Percentiles rank a stretch among this genome's conserved stretches.
phyloP scores from a whole-genome alignment of 2,329 filamentous ascomycete species.

The Hypomyces rosellus region DNA sequence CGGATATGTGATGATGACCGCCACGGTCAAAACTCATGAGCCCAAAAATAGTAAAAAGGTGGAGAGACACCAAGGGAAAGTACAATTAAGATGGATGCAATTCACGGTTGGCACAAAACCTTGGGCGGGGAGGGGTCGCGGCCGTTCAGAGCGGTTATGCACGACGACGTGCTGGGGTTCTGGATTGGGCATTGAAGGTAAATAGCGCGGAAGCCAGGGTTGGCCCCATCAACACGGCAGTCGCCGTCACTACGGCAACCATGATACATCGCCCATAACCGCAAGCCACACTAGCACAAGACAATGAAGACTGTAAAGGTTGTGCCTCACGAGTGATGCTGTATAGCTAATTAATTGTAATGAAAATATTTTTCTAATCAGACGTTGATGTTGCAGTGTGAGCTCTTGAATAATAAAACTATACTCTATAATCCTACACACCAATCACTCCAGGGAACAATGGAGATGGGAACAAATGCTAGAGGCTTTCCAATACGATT shows the following conservation, averaged over 20 bases:
- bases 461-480: too few species aligned
- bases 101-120: background rate
- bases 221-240: background rate
- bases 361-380: too few species aligned
- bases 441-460: too few species aligned
- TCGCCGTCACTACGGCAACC: constrained; percentile 8
- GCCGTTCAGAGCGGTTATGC: constrained; percentile 2
- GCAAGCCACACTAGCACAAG: background rate
- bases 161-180: constrained; percentile 2
- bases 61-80: background rate
- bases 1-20: too few species aligned
- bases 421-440: too few species aligned
- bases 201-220: constrained; percentile 3
- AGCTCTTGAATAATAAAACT: too few species aligned
- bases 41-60: background rate
- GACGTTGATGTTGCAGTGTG: too few species aligned
- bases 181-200: background rate
- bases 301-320: too few species aligned
- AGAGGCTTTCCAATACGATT: too few species aligned
- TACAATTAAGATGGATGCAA: background rate
- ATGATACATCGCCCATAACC: background rate
- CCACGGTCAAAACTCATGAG: background rate
- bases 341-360: too few species aligned
- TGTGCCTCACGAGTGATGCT: too few species aligned
- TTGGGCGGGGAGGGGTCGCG: background rate